Evolutionary conservation across 2,329 filamentous ascomycete genomes (phyloP), one percentile per base, ranked within the genome.

Genomic region (Trichoderma breve): DNA sequence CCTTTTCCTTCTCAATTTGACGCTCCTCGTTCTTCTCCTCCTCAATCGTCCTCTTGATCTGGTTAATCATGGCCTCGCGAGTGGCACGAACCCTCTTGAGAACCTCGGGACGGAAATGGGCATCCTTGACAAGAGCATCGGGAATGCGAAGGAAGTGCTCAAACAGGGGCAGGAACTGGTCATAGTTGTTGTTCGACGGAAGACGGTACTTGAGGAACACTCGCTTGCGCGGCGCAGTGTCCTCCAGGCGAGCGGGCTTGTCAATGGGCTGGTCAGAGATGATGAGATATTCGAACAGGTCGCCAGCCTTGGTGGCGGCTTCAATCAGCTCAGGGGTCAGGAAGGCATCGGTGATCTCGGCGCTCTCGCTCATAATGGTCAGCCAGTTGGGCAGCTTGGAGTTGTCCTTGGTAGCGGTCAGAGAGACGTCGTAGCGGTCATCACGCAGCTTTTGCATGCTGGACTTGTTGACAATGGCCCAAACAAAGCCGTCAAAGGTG

Each of bases 281-380:
- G 78, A 99, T 92, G 73, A 99, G 83, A 77, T 95, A 95, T 81
- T 98, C 94, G 75, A 97, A 90, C 66, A 74, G 64, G 73, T 95
- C 92, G 34, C 95, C 95, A 6, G 93, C 93, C 67, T 91, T 83
- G 78, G 92, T 88, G 75, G 97, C 86, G 18, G 93, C 94, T 78
- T 92, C 89, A 81, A 94, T 88, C 47, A 99, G 87, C 77, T 98
- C 95, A n/a, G 92, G 88, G 4, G 94, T 97, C 65, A 99, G 88
- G 75, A 99, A 85, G 7, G 90, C 86, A 60, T 98, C 93, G 14
- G 95, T 98, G 77, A 99, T 91, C 83, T 98, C 96, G 72, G 95
- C 94, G 82, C 91, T 97, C 86, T 99, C 96, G 79, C 91, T 97
- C 96, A 99, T 98, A 79, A 98, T 90, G 14, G 94, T 97, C 70